Evolutionary conservation across 1,284 basidiomycete genomes (phyloP).

Genomic region (Violaceomyces palustris): DNA sequence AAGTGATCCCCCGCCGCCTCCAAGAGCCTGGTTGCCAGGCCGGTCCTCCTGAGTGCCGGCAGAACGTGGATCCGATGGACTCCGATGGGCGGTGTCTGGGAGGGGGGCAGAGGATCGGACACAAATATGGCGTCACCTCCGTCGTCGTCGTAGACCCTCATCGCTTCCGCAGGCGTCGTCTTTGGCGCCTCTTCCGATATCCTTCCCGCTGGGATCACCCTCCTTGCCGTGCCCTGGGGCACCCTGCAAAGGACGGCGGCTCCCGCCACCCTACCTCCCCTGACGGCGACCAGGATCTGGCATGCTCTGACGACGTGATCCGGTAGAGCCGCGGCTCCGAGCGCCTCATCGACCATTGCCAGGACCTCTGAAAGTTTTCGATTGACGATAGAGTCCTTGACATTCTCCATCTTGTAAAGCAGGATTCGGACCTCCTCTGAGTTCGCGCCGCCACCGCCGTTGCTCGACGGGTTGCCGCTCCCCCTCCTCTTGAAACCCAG

Average conservation of each 20-base stretch:
- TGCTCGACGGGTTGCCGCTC: background rate
- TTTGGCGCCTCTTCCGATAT: conserved; percentile 14
- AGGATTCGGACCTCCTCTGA: conserved; percentile 9
- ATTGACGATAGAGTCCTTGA: conserved; percentile 14
- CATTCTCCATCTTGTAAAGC: conserved; percentile 23
- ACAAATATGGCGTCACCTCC: conserved; percentile 31
- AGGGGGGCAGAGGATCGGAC: conserved; percentile 17
- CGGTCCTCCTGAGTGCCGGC: conserved; percentile 23
- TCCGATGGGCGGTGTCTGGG: conserved; percentile 29
- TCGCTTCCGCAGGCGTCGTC: conserved; percentile 1
- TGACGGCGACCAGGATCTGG: conserved; percentile 30
- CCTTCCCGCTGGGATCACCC: conserved; percentile 13
- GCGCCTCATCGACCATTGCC: conserved; percentile 30
- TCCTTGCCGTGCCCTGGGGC: conserved; percentile 16
- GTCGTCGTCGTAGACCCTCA: conserved; percentile 17
- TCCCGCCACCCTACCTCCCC: conserved; percentile 26
- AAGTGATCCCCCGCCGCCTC: conserved; percentile 34
- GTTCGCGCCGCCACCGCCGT: background rate
- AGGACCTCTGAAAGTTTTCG: conserved; percentile 23
- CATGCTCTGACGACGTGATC: conserved; percentile 7
- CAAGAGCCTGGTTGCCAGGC: conserved; percentile 28
- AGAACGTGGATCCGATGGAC: conserved; percentile 42
- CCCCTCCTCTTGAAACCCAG: background rate
- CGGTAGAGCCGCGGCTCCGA: conserved; percentile 30
- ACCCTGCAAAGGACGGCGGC: conserved; percentile 26